Evolutionary conservation across 148 eudicot genomes (phyloP), one percentile per base, ranked within the genome.

Genomic region (Cornus suecica): DNA sequence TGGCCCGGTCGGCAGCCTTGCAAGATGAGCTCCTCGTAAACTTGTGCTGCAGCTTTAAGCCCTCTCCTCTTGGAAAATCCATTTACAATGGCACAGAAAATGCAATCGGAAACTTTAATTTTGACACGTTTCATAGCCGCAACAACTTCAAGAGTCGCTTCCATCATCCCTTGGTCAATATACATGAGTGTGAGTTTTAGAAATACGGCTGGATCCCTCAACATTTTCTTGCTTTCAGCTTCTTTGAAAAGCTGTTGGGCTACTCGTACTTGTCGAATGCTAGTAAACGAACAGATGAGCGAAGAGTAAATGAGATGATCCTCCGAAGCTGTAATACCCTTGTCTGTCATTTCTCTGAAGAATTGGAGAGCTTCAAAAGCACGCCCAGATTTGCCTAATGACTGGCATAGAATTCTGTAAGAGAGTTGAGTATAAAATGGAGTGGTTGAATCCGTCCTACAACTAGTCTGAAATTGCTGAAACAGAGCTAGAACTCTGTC

Each of bases 21-120:
- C 13, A 8, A n/a, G 3, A 83, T 31, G 18, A 95, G 77, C 32
- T 87, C 84, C 27, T 90, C 85, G 66, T 92, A 90, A 0, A 93
- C 92, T 25, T 77, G 74, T 11, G 78, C 79, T 1, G 97, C 93
- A 11, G 74, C 78, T 77, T 41, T 80, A 3, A 80, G 74, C 66
- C 97, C 94, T 83, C 97, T 78, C 65, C 84, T 87, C 82, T 86
- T 95, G 5, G 90, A 87, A 71, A 75, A 91, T 16, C 94, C 99
- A 70, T 95, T 95, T 11, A 91, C 86, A 54, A 95, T 90, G 13
- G 97, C 93, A 60, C 94, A 91, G 14, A 91, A 88, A 10, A 95
- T 84, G 82, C 99, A 95, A 74, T 95, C 99, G 0, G 99, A 88
- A 42, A 93, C 88, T 79, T 81, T 81, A 37, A 92, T 60, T 8